Evolutionary conservation across 2,329 filamentous ascomycete genomes (phyloP).

Genomic region (Aspergillus japonicus): DNA sequence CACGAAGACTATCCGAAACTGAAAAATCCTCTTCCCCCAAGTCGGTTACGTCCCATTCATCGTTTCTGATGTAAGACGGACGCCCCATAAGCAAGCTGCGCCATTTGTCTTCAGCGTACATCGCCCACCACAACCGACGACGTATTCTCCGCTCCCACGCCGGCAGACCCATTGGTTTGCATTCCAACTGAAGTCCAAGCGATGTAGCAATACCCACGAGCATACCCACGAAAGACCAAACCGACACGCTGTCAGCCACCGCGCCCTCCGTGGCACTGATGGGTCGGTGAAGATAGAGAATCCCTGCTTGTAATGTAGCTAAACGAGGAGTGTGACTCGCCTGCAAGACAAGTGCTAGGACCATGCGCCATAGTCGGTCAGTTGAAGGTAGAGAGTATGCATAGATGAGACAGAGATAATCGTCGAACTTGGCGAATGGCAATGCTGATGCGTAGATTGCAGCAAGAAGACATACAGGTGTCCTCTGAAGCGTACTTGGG

Average conservation of each 20-base stretch:
- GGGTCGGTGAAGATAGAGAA: constrained; percentile 34
- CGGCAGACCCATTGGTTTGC: constrained; percentile 39
- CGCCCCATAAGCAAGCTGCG: constrained; percentile 36
- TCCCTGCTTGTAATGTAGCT: constrained; percentile 32
- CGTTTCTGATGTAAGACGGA: constrained; percentile 35
- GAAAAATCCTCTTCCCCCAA: constrained; percentile 31
- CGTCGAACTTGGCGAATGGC: constrained; percentile 33
- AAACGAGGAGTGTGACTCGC: constrained; percentile 35
- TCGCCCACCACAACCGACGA: constrained; percentile 42
- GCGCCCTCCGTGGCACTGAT: constrained; percentile 23
- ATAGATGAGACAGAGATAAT: constrained; percentile 29
- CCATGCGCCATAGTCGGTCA: constrained; percentile 30
- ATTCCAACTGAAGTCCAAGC: constrained; percentile 40
- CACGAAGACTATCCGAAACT: neutral
- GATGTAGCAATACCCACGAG: constrained; percentile 35
- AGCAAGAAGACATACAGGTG: constrained; percentile 30
- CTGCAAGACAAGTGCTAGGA: constrained; percentile 31
- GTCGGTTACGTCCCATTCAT: constrained; percentile 38
- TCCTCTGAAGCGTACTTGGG: constrained; percentile 2
- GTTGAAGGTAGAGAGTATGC: constrained; percentile 28
- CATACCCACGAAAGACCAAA: constrained; percentile 40
- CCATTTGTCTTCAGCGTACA: constrained; percentile 44
- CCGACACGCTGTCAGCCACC: constrained; percentile 34
- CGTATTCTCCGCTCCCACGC: constrained; percentile 40
- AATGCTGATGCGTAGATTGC: constrained; percentile 36